These are phyloP conservation scores for Gloeopeniophorella convolvens DNA, from an alignment of 768 basidiomycete genomes.

Conservation along the genomic window DNA sequence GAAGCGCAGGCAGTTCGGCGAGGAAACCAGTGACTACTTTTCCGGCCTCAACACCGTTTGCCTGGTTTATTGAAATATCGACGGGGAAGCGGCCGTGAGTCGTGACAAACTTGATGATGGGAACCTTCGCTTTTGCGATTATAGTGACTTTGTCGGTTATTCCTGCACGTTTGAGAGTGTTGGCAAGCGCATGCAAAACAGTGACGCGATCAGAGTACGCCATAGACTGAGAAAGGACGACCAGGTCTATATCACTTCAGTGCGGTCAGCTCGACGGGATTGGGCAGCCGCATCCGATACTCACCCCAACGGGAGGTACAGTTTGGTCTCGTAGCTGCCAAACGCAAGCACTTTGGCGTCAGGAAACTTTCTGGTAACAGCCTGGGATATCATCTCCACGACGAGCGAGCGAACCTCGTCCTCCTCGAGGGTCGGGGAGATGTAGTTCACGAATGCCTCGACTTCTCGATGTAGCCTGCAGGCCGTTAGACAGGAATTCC, in stretches of 20 bases:
- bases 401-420: conserved; percentile 77
- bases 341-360: conserved; percentile 83
- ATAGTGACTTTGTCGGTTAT: conserved; percentile 80
- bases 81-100: conserved; percentile 76
- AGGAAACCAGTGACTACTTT: conserved; percentile 78
- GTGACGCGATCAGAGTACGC: conserved; percentile 59
- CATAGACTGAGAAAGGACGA: conserved; percentile 75
- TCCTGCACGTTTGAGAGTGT: conserved; percentile 61
- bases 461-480: conserved; percentile 82
- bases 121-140: conserved; percentile 91
- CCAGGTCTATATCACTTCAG: conserved; percentile 88
- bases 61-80: conserved; percentile 92
- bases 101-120: conserved; percentile 93
- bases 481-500: conserved; percentile 9
- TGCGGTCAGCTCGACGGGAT: not conserved
- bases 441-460: conserved; percentile 75
- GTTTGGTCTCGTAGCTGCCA: conserved; percentile 87
- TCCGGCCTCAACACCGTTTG: conserved; percentile 74
- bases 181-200: conserved; percentile 73
- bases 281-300: conserved; percentile 24
- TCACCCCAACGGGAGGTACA: conserved; percentile 90
- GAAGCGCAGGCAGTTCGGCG: conserved; percentile 67
- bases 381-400: conserved; percentile 60
- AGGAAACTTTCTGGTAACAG: conserved; percentile 58
- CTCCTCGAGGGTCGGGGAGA: conserved; percentile 80